These are phyloP conservation scores for Fusarium lateritium DNA, from an alignment of 2,329 filamentous ascomycete species.

Conservation along the genomic window DNA sequence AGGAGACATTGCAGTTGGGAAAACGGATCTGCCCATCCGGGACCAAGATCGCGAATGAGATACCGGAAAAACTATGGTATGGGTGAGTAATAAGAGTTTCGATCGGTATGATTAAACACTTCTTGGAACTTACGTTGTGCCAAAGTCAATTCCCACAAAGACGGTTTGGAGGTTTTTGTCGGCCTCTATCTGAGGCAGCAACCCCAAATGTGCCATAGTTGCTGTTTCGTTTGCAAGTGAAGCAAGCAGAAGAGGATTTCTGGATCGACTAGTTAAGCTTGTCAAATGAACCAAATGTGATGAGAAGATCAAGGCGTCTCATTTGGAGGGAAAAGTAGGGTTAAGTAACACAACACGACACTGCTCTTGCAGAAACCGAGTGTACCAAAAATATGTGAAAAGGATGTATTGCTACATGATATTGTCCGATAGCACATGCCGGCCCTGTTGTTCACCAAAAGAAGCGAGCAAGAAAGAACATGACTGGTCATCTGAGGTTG, in stretches of 20 bases:
- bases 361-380: background rate
- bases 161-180: background rate
- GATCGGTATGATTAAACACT: background rate
- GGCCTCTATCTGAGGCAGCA: background rate
- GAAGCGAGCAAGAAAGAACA: background rate
- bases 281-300: background rate
- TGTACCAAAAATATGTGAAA: no score
- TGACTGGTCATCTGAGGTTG: background rate
- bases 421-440: background rate
- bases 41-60: background rate
- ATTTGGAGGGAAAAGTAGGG: background rate
- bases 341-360: background rate
- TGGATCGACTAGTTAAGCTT: no score
- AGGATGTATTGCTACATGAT: background rate
- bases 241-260: background rate
- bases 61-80: background rate
- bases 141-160: background rate
- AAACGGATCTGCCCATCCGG: background rate
- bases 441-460: background rate
- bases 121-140: conserved; percentile 4
- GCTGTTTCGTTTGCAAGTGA: background rate
- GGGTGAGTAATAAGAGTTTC: background rate
- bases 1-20: background rate
- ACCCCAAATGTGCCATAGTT: background rate
- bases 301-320: background rate